These are phyloP conservation scores for Halteria grandinella DNA, from an alignment of 73 alveolate species.

Conservation along the genomic window DNA sequence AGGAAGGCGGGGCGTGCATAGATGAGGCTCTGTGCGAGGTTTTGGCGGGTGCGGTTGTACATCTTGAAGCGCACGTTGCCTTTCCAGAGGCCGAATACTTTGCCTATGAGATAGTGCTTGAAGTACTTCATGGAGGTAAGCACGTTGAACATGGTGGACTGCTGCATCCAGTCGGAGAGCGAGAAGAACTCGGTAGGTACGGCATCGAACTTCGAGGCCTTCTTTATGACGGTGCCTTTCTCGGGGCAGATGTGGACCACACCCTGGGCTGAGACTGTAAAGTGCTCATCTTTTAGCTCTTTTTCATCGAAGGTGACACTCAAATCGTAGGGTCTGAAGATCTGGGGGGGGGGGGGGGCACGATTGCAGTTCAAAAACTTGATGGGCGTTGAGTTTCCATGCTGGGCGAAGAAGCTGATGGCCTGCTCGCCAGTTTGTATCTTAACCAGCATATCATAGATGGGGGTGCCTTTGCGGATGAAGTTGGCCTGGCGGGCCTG, in stretches of 20 bases:
- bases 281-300: constrained; percentile 84
- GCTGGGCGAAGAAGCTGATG: constrained; percentile 85
- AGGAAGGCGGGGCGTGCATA: constrained; percentile 97
- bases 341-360: constrained; percentile 59
- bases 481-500: constrained; percentile 58
- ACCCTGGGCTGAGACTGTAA: constrained; percentile 91
- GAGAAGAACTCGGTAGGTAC: constrained; percentile 96
- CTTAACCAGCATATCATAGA: constrained; percentile 61
- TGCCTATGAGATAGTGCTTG: constrained; percentile 90
- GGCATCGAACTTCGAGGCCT: constrained; percentile 69
- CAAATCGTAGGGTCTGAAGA: constrained; percentile 88
- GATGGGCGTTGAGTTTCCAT: constrained; percentile 92
- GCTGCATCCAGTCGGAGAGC: constrained; percentile 98
- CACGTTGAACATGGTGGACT: constrained; percentile 92
- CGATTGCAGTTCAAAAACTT: constrained; percentile 87
- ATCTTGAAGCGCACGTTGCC: constrained; percentile 92
- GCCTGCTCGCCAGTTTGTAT: constrained; percentile 89
- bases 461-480: constrained; percentile 51
- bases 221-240: constrained; percentile 80
- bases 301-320: constrained; percentile 75
- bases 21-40: constrained; percentile 84
- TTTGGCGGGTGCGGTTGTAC: constrained; percentile 89
- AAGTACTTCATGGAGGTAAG: constrained; percentile 92
- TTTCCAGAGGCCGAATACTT: constrained; percentile 96
- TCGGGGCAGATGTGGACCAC: constrained; percentile 92